Evolutionary conservation across 768 basidiomycete genomes (phyloP), one percentile per base, ranked within the genome.

Genomic region (Hygrophoropsis aurantiaca): DNA sequence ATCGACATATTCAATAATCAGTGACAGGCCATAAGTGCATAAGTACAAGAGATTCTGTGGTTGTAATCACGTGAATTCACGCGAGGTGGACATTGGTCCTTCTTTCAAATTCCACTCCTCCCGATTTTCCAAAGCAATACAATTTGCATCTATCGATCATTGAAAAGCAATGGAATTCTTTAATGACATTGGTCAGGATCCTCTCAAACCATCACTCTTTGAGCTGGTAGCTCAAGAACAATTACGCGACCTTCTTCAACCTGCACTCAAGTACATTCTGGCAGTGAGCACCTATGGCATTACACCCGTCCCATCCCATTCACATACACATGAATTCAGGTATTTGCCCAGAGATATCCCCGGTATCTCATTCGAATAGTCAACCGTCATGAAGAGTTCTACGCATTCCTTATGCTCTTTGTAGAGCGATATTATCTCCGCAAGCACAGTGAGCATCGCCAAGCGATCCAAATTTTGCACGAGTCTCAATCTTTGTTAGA

Each of bases 311-410:
- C 21, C 36, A 13, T 19, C 2, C 25, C 3, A 11, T 42, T 49
- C 40, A 43, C 37, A 47, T 38, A 16, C 37, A 38, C 33, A 30
- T 38, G n/a, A 21, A 10, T 46, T 2, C 50, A 97, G 94, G 88
- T 95, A 48, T 90, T 98, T 58, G 93, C 97, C 3, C 94, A 97
- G 73, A 77, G 85, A 46, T 88, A 97, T 63, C 97, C 97, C 5
- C 81, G 97, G 45, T 94, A 97, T 66, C 78, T 98, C 24, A 69
- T 99, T 35, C 84, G 85, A 15, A 75, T 98, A 44, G 90, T 97
- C 13, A 97, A 98, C 65, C 74, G 83, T 25, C 97, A 99, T 73
- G 97, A 99, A 65, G 94, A 97, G 64, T 91, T 97, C 66, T 98
- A 97, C 58, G 90, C 94, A 1, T 54, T 79, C 11, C 74, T 95